Evolutionary conservation across 257 asterid species (phyloP).

Genomic region (Lantana camara): DNA sequence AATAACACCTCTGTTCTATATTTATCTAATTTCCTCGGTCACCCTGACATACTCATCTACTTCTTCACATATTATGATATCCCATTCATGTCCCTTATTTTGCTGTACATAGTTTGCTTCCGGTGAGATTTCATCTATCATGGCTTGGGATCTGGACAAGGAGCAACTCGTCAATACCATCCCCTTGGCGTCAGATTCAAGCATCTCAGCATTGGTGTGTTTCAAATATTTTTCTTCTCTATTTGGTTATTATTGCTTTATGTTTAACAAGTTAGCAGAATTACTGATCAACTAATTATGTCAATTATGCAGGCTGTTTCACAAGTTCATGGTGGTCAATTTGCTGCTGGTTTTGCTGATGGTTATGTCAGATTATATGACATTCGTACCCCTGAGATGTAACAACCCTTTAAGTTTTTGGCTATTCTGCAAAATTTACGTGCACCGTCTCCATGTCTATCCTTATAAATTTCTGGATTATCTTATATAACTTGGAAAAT

Average conservation of each 20-base stretch:
- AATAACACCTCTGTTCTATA: not conserved
- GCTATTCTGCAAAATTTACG: not conserved
- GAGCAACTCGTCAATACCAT: slow-evolving; percentile 84
- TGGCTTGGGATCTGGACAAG: slow-evolving; percentile 98
- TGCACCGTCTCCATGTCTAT: slow-evolving; percentile 12
- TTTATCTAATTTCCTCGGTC: slow-evolving; percentile 6
- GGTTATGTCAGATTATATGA: slow-evolving; percentile 81
- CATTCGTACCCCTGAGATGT: slow-evolving; percentile 83
- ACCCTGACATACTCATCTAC: slow-evolving; percentile 20
- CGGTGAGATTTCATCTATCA: slow-evolving; percentile 84
- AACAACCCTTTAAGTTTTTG: slow-evolving; percentile 34
- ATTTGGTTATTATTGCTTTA: not conserved
- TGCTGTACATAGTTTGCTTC: slow-evolving; percentile 63
- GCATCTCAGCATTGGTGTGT: slow-evolving; percentile 93
- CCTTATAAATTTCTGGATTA: not conserved
- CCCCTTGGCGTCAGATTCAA: slow-evolving; percentile 75
- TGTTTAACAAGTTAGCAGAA: not conserved
- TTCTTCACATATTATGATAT: not conserved
- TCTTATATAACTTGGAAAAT: slow-evolving; percentile 5
- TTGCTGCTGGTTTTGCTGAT: slow-evolving; percentile 89
- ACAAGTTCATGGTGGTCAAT: slow-evolving; percentile 88
- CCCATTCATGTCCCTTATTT: slow-evolving; percentile 22
- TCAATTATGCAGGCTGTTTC: slow-evolving; percentile 70
- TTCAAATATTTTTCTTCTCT: not conserved
- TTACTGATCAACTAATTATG: slow-evolving; percentile 15